Percentiles rank a stretch among this genome's conserved stretches.
Conservation (phyloP, 495 filamentous ascomycete genomes). For the Podospora anserina region DNA sequence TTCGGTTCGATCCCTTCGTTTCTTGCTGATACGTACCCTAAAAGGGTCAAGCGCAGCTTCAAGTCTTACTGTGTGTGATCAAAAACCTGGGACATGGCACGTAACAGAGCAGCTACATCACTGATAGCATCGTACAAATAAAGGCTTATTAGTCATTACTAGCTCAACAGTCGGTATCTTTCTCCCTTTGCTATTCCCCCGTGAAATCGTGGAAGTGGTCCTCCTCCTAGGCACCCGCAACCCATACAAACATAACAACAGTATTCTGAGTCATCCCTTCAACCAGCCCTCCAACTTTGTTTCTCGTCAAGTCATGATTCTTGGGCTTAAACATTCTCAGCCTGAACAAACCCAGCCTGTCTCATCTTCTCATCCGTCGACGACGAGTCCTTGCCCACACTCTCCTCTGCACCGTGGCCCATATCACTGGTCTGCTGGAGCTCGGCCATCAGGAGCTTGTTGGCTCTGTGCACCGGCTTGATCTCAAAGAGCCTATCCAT, state of each 20-base stretch:
- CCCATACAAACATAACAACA: neutral
- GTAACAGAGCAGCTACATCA: too few species aligned
- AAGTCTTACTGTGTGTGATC: too few species aligned
- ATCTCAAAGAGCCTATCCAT: slow-evolving; percentile 59
- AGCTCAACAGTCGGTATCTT: too few species aligned
- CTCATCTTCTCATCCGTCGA: slow-evolving; percentile 25
- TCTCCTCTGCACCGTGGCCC: slow-evolving; percentile 33
- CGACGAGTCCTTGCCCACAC: slow-evolving; percentile 39
- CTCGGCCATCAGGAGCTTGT: slow-evolving; percentile 48
- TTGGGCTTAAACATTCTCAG: slow-evolving; percentile 27
- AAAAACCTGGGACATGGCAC: too few species aligned
- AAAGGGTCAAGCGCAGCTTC: too few species aligned
- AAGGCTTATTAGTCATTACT: too few species aligned
- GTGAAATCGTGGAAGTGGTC: too few species aligned
- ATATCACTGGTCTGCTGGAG: slow-evolving; percentile 47
- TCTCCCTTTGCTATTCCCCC: too few species aligned
- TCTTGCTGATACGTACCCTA: neutral
- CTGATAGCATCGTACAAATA: too few species aligned
- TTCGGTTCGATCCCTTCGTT: neutral
- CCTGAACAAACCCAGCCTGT: slow-evolving; percentile 25
- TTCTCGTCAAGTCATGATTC: neutral
- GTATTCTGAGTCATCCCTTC: neutral
- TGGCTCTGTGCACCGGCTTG: slow-evolving; percentile 54
- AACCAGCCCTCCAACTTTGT: neutral
- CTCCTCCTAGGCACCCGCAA: too few species aligned